Conservation (phyloP, 2,329 filamentous ascomycete species). For the Claviceps pusilla region DNA sequence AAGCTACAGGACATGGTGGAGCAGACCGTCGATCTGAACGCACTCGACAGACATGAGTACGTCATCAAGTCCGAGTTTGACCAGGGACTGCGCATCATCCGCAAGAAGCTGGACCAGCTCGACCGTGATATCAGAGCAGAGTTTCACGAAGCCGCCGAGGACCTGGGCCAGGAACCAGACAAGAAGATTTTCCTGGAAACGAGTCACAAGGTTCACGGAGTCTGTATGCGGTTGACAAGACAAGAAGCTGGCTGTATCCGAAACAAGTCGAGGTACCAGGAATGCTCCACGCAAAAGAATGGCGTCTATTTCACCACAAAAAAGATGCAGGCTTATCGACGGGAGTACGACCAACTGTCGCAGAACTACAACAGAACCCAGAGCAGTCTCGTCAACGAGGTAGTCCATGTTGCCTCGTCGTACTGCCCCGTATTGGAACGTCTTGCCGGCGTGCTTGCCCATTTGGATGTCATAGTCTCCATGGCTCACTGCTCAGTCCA, state of each 20-base stretch:
- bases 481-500: conserved; percentile 89
- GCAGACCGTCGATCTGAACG: conserved; percentile 89
- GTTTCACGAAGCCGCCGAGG: conserved; percentile 58
- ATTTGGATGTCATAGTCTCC: conserved; percentile 87
- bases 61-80: conserved; percentile 99
- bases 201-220: conserved; percentile 88
- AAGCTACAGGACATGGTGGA: conserved; percentile 97
- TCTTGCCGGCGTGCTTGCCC: conserved; percentile 68
- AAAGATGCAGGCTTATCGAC: conserved; percentile 60
- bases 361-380: conserved; percentile 93
- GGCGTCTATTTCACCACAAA: conserved; percentile 95
- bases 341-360: conserved; percentile 87
- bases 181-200: conserved; percentile 93
- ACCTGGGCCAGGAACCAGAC: conserved; percentile 82
- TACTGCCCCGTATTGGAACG: conserved; percentile 88
- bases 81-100: conserved; percentile 71
- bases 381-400: conserved; percentile 76
- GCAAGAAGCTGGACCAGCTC: conserved; percentile 77
- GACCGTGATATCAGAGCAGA: conserved; percentile 71
- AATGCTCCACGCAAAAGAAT: conserved; percentile 97
- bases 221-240: conserved; percentile 87
- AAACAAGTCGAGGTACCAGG: conserved; percentile 77
- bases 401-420: conserved; percentile 82
- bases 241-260: conserved; percentile 86
- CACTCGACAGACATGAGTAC: conserved; percentile 91